These are phyloP conservation scores for Magnolia kwangsiensis DNA, from an alignment of 164 flowering plant genomes.

Conservation along the genomic window DNA sequence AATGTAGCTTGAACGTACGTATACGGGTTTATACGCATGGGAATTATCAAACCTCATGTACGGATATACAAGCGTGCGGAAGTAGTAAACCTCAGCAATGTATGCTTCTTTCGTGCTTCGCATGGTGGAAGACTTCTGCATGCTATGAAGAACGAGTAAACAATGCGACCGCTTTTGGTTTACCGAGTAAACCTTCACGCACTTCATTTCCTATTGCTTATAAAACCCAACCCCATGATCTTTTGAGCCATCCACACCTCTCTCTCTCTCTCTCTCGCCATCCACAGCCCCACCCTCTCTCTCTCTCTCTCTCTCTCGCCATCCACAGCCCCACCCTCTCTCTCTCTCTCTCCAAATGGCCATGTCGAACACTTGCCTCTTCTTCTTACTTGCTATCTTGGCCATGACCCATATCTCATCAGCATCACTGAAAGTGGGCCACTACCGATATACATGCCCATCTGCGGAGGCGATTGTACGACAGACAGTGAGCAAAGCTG, in stretches of 20 bases:
- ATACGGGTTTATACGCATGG: too few species aligned
- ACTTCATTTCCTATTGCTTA: not conserved
- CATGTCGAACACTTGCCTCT: not conserved
- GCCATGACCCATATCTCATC: not conserved
- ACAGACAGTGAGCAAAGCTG: conserved; percentile 36
- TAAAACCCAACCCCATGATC: not conserved
- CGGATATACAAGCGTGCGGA: not conserved
- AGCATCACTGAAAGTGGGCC: conserved; percentile 16
- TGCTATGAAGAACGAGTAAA: not conserved
- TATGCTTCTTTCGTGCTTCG: too few species aligned
- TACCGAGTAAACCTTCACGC: not conserved
- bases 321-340: not conserved
- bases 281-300: not conserved
- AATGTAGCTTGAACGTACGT: too few species aligned
- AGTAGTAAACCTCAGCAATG: not conserved
- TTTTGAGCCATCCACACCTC: not conserved
- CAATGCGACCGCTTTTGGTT: not conserved
- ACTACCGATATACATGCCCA: conserved; percentile 18
- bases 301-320: not conserved
- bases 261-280: not conserved
- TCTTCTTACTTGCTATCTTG: not conserved
- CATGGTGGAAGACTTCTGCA: too few species aligned
- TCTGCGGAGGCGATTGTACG: conserved; percentile 23
- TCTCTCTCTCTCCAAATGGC: not conserved
- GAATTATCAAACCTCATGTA: too few species aligned